A percentile compares a stretch with the other conserved stretches of the same genome.
Conservation (phyloP, 495 filamentous ascomycete genomes). For the Penicillium bovifimosum region DNA sequence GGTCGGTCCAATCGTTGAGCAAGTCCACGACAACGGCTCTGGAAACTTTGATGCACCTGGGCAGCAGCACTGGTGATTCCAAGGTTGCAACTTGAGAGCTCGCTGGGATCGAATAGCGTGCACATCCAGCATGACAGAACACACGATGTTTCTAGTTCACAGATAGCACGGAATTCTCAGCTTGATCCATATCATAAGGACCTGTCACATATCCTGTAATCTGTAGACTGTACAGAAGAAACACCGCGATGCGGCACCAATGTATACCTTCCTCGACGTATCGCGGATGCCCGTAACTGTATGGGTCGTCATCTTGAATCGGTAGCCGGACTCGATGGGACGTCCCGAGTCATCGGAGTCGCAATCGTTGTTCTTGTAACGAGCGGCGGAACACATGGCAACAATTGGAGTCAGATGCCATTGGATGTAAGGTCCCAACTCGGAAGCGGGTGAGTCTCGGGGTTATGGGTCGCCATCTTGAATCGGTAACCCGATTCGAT, state of each 20-base stretch:
- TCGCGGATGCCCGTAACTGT: neutral
- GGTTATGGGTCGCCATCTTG: too few species aligned
- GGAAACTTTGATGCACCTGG: too few species aligned
- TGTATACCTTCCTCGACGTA: neutral
- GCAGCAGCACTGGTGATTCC: neutral
- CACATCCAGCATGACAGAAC: neutral
- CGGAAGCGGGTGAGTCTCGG: too few species aligned
- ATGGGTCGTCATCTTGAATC: too few species aligned
- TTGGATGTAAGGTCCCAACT: conserved; percentile 10
- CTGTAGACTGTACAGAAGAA: too few species aligned
- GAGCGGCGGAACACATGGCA: conserved; percentile 5
- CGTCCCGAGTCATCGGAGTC: too few species aligned
- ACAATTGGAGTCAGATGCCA: conserved; percentile 12
- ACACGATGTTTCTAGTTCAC: too few species aligned
- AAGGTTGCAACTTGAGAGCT: neutral
- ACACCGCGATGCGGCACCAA: neutral
- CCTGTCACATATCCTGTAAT: too few species aligned
- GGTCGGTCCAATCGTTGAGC: too few species aligned
- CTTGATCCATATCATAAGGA: neutral
- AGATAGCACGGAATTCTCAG: neutral
- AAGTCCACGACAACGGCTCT: too few species aligned
- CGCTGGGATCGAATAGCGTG: neutral
- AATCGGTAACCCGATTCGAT: too few species aligned
- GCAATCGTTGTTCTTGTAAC: conserved; percentile 17
- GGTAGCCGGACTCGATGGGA: too few species aligned